Evolutionary conservation across 192 early-diverging fungal genomes (phyloP).

Genomic region (Umbelopsis ramanniana): DNA sequence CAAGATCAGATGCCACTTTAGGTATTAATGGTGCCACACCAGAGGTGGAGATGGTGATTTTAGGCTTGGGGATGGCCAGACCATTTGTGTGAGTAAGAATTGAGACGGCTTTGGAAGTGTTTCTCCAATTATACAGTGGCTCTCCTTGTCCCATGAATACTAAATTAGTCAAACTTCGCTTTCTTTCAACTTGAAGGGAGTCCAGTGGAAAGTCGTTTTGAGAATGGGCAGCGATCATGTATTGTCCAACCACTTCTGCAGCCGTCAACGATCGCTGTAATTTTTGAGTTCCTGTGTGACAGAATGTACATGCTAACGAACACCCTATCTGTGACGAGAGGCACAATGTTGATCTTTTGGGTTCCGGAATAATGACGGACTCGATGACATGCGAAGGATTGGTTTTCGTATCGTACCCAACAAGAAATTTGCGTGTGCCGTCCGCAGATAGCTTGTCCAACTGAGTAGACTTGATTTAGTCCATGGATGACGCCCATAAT

Average conservation of each 20-base stretch:
- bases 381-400: slow-evolving; percentile 69
- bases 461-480: neutral
- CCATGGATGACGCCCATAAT: no score
- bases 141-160: slow-evolving; percentile 96
- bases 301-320: slow-evolving; percentile 84
- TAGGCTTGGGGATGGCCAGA: slow-evolving; percentile 68
- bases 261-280: slow-evolving; percentile 76
- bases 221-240: slow-evolving; percentile 65
- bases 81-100: slow-evolving; percentile 63
- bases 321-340: slow-evolving; percentile 87
- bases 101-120: slow-evolving; percentile 61
- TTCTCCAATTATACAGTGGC: slow-evolving; percentile 84
- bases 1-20: slow-evolving; percentile 71
- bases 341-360: slow-evolving; percentile 72
- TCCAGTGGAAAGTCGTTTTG: slow-evolving; percentile 64
- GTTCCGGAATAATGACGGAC: slow-evolving; percentile 78
- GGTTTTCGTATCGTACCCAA: slow-evolving; percentile 53
- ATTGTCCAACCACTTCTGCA: slow-evolving; percentile 71
- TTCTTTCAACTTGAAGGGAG: slow-evolving; percentile 24
- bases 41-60: slow-evolving; percentile 83
- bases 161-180: slow-evolving; percentile 73
- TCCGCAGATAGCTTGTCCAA: slow-evolving; percentile 56
- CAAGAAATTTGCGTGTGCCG: slow-evolving; percentile 65
- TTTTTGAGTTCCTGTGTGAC: slow-evolving; percentile 91
- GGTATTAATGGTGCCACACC: slow-evolving; percentile 85